These are phyloP conservation scores for Paralagenidium karlingii DNA, from an alignment of 352 stramenopile species.

Conservation along the genomic window DNA sequence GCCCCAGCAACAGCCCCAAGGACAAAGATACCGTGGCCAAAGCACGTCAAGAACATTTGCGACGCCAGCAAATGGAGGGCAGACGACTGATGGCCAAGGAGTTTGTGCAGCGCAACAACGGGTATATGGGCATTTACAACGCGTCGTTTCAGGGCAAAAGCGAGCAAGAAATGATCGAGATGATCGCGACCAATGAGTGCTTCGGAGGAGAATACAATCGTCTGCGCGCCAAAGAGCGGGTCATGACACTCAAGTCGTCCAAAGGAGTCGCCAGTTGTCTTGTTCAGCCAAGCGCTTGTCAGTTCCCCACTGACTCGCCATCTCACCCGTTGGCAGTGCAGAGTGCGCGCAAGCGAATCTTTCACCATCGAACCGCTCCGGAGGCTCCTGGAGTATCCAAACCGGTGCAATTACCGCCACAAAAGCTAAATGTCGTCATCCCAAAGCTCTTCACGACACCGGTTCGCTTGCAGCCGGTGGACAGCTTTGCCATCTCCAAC, in stretches of 20 bases:
- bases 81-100: conserved; percentile 43
- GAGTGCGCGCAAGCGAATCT: too few species aligned
- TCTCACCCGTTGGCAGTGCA: too few species aligned
- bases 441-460: too few species aligned
- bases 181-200: conserved; percentile 25
- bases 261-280: conserved; percentile 38
- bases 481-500: too few species aligned
- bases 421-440: too few species aligned
- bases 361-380: too few species aligned
- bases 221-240: conserved; percentile 41
- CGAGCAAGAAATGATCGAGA: conserved; percentile 19
- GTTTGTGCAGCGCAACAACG: conserved; percentile 38
- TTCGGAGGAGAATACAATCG: conserved; percentile 39
- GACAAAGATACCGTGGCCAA: too few species aligned
- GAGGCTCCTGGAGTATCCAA: too few species aligned
- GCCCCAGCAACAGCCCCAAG: conserved; percentile 1
- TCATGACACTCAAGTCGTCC: conserved; percentile 48
- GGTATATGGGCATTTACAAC: conserved; percentile 50
- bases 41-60: too few species aligned
- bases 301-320: conserved; percentile 17
- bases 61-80: conserved; percentile 32
- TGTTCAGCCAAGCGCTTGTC: conserved; percentile 15
- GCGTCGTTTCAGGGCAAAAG: conserved; percentile 19
- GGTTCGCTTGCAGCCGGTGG: too few species aligned
- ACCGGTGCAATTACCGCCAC: too few species aligned